Evolutionary conservation across 2,329 filamentous ascomycete species (phyloP).

Genomic region (Aureobasidium sp.): DNA sequence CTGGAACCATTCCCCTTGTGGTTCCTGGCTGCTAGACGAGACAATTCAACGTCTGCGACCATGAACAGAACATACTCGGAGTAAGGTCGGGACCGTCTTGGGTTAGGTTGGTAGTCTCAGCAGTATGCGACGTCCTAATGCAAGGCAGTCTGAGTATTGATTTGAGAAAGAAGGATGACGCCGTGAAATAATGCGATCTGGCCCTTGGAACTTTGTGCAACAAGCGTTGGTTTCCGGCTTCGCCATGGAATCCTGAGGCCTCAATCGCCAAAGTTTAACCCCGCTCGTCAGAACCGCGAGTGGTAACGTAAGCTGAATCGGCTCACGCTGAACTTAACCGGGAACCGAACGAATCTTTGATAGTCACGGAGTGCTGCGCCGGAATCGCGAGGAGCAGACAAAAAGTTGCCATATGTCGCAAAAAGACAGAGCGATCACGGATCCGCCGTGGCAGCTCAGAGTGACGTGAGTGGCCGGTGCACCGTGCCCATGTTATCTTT

Average conservation of each 20-base stretch:
- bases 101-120: neutral
- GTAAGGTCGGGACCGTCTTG: neutral
- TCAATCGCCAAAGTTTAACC: constrained; percentile 2
- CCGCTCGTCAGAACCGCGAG: neutral
- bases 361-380: neutral
- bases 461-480: constrained; percentile 6
- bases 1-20: neutral
- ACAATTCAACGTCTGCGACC: neutral
- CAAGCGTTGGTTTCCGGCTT: neutral
- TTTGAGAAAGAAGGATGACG: neutral
- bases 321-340: neutral
- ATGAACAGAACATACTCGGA: neutral
- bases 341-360: constrained; percentile 3
- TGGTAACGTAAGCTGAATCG: constrained; percentile 1
- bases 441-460: neutral
- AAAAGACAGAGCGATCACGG: neutral
- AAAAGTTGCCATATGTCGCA: neutral
- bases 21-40: constrained; percentile 4
- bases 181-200: neutral
- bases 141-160: constrained; percentile 1
- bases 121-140: neutral
- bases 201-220: neutral
- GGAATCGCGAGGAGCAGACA: neutral
- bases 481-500: constrained; percentile 1
- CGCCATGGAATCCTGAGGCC: constrained; percentile 1